These are phyloP conservation scores for Alternaria sp. DNA, from an alignment of 2,329 filamentous ascomycete genomes.

Conservation along the genomic window DNA sequence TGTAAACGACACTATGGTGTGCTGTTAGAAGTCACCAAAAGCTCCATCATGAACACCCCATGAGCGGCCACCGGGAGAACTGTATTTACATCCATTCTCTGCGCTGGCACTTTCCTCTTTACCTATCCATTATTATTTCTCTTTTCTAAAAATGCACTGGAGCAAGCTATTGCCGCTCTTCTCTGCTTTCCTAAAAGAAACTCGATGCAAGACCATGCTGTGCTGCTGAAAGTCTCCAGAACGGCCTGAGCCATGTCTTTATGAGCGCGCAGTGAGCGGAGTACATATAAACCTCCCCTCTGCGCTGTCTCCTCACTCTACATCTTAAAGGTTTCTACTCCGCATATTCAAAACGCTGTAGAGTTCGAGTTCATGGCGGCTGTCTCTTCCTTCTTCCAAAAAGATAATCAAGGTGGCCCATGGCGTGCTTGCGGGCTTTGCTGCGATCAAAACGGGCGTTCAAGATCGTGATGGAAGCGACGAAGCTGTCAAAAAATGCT, in stretches of 20 bases:
- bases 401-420: too few relatives aligned
- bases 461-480: not conserved
- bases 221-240: too few relatives aligned
- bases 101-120: not conserved
- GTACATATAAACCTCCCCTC: not conserved
- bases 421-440: not conserved
- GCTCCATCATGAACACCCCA: too few relatives aligned
- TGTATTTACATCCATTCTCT: too few relatives aligned
- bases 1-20: not conserved
- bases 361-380: too few relatives aligned
- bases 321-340: not conserved
- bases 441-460: not conserved
- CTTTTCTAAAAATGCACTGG: not conserved
- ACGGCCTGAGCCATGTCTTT: too few relatives aligned
- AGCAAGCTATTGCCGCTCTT: too few relatives aligned
- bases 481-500: not conserved
- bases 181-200: too few relatives aligned
- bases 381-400: not conserved
- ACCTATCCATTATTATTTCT: not conserved
- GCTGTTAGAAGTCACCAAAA: not conserved
- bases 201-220: not conserved
- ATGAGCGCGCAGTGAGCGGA: too few relatives aligned
- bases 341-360: not conserved
- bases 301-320: not conserved
- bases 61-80: too few relatives aligned